Evolutionary conservation across 352 stramenopile genomes (phyloP).

Genomic region (Phytophthora hybrid): DNA sequence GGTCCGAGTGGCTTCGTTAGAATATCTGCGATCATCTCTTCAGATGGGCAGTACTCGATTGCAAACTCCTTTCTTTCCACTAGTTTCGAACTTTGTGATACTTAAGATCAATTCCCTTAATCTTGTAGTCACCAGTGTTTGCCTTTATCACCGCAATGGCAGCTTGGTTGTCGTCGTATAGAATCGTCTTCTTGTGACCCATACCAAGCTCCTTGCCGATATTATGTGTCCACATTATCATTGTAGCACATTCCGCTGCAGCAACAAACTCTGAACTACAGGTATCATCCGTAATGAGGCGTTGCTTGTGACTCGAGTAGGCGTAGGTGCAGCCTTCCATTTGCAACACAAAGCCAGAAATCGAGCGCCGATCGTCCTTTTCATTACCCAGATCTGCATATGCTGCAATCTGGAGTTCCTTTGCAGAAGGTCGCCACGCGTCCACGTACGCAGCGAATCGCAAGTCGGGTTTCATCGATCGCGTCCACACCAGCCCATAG

Average conservation of each 20-base stretch:
- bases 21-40: slow-evolving; percentile 4
- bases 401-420: background rate
- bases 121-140: background rate
- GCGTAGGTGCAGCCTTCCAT: background rate
- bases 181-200: background rate
- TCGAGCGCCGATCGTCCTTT: background rate
- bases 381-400: background rate
- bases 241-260: background rate
- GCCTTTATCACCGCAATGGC: background rate
- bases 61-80: background rate
- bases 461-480: background rate
- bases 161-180: background rate
- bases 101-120: slow-evolving; percentile 1
- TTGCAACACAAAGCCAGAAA: background rate
- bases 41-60: slow-evolving; percentile 8
- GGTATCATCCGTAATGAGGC: background rate
- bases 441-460: background rate
- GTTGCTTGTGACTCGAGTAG: background rate
- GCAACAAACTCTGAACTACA: background rate
- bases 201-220: background rate
- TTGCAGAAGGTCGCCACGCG: background rate
- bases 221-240: background rate
- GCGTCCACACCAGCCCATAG: background rate
- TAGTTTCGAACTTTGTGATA: slow-evolving; percentile 4
- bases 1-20: background rate